Percentiles rank a stretch among this genome's conserved stretches.
Conservation (phyloP, 2,329 filamentous ascomycete genomes). For the Ilyonectria destructans region DNA sequence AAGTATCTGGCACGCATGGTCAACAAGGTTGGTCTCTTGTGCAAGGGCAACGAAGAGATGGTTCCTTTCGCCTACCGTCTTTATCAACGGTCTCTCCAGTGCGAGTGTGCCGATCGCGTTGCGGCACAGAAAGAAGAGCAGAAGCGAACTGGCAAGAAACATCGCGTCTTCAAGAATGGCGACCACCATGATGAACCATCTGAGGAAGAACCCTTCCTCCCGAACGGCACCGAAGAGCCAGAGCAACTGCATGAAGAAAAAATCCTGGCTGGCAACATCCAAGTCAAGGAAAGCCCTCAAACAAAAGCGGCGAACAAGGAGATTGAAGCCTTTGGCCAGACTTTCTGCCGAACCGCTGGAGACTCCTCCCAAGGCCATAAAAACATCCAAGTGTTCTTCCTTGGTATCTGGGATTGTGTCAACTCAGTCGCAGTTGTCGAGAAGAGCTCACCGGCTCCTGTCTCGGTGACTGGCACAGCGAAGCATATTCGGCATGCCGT, state of each 20-base stretch:
- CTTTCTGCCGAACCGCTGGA: constrained; percentile 68
- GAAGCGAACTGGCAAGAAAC: background rate
- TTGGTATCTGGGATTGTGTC: constrained; percentile 71
- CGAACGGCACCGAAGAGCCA: constrained; percentile 48
- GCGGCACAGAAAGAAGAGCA: constrained; percentile 33
- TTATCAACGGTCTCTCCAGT: constrained; percentile 60
- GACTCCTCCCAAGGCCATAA: constrained; percentile 52
- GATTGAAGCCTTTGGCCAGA: constrained; percentile 63
- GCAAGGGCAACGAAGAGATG: constrained; percentile 69
- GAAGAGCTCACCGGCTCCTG: constrained; percentile 56
- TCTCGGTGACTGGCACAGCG: constrained; percentile 59
- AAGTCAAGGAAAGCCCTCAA: no score
- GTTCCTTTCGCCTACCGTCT: constrained; percentile 65
- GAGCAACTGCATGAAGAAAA: constrained; percentile 46
- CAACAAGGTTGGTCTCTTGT: constrained; percentile 64
- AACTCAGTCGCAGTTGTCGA: constrained; percentile 65
- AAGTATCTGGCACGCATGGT: constrained; percentile 69
- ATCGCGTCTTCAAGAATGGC: no score
- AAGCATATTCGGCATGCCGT: constrained; percentile 67
- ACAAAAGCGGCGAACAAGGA: constrained; percentile 54
- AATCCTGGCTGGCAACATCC: no score
- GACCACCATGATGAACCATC: no score
- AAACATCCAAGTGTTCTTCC: constrained; percentile 67
- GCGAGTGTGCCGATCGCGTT: constrained; percentile 55
- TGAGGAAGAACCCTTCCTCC: no score